A percentile compares a stretch with the other conserved stretches of the same genome.
Conservation (phyloP, 2,329 filamentous ascomycete genomes). For the Blastomyces silverae region DNA sequence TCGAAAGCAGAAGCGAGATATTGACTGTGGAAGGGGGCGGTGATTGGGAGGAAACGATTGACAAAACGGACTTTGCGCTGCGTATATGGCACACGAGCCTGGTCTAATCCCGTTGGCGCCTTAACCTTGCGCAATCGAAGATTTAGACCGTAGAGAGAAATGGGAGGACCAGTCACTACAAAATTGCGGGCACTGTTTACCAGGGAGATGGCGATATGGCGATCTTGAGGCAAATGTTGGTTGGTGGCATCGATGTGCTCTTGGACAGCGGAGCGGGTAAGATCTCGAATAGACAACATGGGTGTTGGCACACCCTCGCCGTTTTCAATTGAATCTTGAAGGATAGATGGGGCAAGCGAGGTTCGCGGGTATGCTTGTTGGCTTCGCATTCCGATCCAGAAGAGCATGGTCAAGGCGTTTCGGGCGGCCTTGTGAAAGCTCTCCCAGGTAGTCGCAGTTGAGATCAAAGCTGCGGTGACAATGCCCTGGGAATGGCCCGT, state of each 20-base stretch:
- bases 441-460: constrained; percentile 88
- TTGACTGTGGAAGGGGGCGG: constrained; percentile 95
- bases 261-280: constrained; percentile 80
- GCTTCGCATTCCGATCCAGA: constrained; percentile 96
- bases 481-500: constrained; percentile 97
- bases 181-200: constrained; percentile 96
- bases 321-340: constrained; percentile 88
- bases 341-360: constrained; percentile 79
- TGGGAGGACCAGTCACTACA: constrained; percentile 91
- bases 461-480: constrained; percentile 84
- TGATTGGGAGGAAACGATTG: constrained; percentile 95
- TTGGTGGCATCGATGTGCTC: constrained; percentile 97
- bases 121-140: constrained; percentile 93
- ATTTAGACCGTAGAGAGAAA: constrained; percentile 94
- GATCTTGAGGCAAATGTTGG: constrained; percentile 84
- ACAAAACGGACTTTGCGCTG: constrained; percentile 94
- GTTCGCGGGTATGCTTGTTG: constrained; percentile 96
- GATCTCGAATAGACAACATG: constrained; percentile 95
- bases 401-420: constrained; percentile 82
- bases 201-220: constrained; percentile 90
- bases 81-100: constrained; percentile 88
- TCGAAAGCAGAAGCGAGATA: constrained; percentile 78
- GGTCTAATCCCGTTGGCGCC: constrained; percentile 92
- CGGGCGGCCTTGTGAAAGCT: constrained; percentile 74
- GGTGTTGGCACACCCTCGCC: constrained; percentile 94